These are phyloP conservation scores for Spathaspora jeffriesii DNA, from an alignment of 1,139 yeast species.

Conservation along the genomic window DNA sequence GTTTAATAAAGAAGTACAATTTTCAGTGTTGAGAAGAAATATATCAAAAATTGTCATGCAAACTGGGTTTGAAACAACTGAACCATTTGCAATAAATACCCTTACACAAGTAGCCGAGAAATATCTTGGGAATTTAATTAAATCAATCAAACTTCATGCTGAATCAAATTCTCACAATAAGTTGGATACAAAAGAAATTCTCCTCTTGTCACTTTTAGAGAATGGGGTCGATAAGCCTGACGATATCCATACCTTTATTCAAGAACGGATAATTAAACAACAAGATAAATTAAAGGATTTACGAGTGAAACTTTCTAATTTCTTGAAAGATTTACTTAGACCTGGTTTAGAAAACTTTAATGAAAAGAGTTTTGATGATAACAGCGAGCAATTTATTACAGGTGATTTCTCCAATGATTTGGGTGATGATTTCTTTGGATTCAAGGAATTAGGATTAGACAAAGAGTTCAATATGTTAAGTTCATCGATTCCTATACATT, in stretches of 20 bases:
- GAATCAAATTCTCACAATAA: conserved; percentile 62
- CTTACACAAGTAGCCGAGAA: conserved; percentile 84
- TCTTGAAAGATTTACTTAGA: conserved; percentile 77
- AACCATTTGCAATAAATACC: conserved; percentile 75
- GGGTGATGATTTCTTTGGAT: conserved; percentile 98
- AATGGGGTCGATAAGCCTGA: conserved; percentile 87
- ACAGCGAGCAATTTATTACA: conserved; percentile 89
- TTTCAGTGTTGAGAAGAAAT: conserved; percentile 65
- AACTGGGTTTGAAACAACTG: conserved; percentile 88
- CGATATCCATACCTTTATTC: conserved; percentile 70
- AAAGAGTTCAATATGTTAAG: conserved; percentile 89
- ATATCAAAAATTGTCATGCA: conserved; percentile 87
- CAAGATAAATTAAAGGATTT: conserved; percentile 69
- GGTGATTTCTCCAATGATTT: conserved; percentile 94
- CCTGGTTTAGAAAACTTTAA: conserved; percentile 78
- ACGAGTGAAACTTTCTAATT: conserved; percentile 64
- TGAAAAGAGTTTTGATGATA: conserved; percentile 82
- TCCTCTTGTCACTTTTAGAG: conserved; percentile 69
- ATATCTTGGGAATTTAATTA: conserved; percentile 73
- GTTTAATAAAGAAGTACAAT: conserved; percentile 58
- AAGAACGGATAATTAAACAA: conserved; percentile 73
- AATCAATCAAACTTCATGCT: conserved; percentile 66
- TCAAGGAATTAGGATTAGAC: conserved; percentile 90
- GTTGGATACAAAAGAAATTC: conserved; percentile 43
- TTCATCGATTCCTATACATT: conserved; percentile 84